Evolutionary conservation across 352 stramenopile species (phyloP).

Genomic region (Globisporangium sylvaticum): DNA sequence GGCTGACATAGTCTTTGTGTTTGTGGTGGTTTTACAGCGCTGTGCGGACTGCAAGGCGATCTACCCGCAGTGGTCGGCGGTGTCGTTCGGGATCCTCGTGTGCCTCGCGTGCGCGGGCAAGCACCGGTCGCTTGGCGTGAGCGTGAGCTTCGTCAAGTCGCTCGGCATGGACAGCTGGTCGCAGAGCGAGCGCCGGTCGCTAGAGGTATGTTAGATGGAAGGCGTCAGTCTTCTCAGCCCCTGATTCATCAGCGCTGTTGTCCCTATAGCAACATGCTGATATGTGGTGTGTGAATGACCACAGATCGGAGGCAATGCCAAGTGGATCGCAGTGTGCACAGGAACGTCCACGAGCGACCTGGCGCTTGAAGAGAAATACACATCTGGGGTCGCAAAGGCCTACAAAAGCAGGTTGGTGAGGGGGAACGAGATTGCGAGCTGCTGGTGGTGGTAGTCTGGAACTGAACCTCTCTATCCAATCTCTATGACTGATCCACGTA

Average conservation of each 20-base stretch:
- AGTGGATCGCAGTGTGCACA: slow-evolving; percentile 72
- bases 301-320: slow-evolving; percentile 65
- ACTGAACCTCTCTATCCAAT: neutral
- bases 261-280: neutral
- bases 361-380: slow-evolving; percentile 58
- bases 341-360: slow-evolving; percentile 43
- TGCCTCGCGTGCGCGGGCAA: slow-evolving; percentile 72
- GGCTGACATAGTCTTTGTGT: neutral
- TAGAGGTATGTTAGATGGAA: slow-evolving; percentile 32
- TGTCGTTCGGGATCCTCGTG: slow-evolving; percentile 81
- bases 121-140: slow-evolving; percentile 77
- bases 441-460: neutral
- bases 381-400: slow-evolving; percentile 46
- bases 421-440: neutral
- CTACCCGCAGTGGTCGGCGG: slow-evolving; percentile 77
- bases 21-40: slow-evolving; percentile 27
- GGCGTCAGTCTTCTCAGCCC: neutral
- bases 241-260: neutral
- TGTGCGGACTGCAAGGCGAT: slow-evolving; percentile 80
- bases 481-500: slow-evolving; percentile 19
- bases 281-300: neutral
- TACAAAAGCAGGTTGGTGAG: slow-evolving; percentile 47
- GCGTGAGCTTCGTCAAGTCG: slow-evolving; percentile 83
- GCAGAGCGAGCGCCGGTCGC: slow-evolving; percentile 33
- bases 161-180: slow-evolving; percentile 78